A percentile compares a stretch with the other conserved stretches of the same genome.
Evolutionary conservation across 2,329 filamentous ascomycete genomes (phyloP).

Genomic region (Stromatinia cepivora): DNA sequence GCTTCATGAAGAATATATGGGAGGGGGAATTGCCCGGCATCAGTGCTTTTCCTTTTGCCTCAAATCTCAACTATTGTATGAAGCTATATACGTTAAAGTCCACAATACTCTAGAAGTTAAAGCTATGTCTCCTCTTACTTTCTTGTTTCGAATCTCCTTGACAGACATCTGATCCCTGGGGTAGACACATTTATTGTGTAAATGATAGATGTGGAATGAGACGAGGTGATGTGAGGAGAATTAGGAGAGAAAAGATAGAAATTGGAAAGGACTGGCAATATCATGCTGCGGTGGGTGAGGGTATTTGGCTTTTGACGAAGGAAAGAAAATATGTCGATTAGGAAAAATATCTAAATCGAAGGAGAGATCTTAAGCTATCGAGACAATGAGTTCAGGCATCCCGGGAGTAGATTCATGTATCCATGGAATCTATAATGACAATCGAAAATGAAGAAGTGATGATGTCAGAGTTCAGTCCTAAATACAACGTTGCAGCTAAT

Average conservation of each 20-base stretch:
- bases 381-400: too few species aligned
- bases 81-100: neutral
- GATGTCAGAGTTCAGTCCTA: neutral
- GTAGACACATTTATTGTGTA: neutral
- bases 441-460: neutral
- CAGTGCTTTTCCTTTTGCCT: neutral
- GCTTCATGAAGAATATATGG: neutral
- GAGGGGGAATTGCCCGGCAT: neutral
- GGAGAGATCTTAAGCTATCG: neutral
- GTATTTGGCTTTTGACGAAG: too few species aligned
- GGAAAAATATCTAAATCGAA: accelerated
- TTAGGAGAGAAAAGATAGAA: too few species aligned
- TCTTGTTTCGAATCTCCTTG: neutral
- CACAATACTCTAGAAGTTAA: neutral
- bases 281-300: neutral
- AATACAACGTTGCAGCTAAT: neutral
- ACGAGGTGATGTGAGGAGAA: neutral
- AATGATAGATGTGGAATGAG: neutral
- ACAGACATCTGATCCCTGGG: neutral
- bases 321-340: accelerated
- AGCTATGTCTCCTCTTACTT: neutral
- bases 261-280: accelerated
- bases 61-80: neutral
- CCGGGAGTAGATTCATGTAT: neutral
- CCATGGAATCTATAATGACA: neutral